Conservation (phyloP, 352 stramenopile species). For the Blastocystis sp. region DNA sequence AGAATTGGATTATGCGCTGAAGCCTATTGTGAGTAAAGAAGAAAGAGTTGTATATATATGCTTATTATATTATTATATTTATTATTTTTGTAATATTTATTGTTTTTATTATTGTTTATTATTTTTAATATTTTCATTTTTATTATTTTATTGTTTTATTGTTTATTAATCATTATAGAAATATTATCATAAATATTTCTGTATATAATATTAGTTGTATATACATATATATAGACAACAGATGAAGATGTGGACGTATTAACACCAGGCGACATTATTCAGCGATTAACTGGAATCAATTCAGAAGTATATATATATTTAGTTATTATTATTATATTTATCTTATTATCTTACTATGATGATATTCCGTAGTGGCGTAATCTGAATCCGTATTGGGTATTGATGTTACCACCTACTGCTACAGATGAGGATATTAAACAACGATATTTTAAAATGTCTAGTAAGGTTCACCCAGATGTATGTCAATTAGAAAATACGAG, state of each 20-base stretch:
- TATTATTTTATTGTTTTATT: too few species aligned
- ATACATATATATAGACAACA: slow-evolving; percentile 13
- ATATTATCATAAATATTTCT: slow-evolving; percentile 17
- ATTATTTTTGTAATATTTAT: too few species aligned
- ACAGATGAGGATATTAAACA: slow-evolving; percentile 67
- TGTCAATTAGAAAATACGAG: slow-evolving; percentile 52
- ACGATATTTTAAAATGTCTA: slow-evolving; percentile 66
- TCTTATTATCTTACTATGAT: slow-evolving; percentile 52
- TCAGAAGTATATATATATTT: too few species aligned
- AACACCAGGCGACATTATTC: slow-evolving; percentile 13
- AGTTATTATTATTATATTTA: too few species aligned
- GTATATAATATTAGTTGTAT: slow-evolving; percentile 25
- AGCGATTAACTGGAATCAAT: slow-evolving; percentile 35
- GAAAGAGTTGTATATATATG: too few species aligned
- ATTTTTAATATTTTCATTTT: too few species aligned
- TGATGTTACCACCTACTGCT: slow-evolving; percentile 62
- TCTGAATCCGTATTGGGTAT: slow-evolving; percentile 61
- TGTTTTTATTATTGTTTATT: too few species aligned
- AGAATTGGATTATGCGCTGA: too few species aligned
- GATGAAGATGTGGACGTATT: slow-evolving; percentile 23
- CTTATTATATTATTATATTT: too few species aligned
- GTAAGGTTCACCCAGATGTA: slow-evolving; percentile 64
- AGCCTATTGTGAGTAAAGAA: too few species aligned
- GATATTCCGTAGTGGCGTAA: slow-evolving; percentile 62
- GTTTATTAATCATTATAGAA: too few species aligned